Base-by-base conservation (phyloP, 2,329 filamentous ascomycete species). In the Fusarium mundagurra region DNA sequence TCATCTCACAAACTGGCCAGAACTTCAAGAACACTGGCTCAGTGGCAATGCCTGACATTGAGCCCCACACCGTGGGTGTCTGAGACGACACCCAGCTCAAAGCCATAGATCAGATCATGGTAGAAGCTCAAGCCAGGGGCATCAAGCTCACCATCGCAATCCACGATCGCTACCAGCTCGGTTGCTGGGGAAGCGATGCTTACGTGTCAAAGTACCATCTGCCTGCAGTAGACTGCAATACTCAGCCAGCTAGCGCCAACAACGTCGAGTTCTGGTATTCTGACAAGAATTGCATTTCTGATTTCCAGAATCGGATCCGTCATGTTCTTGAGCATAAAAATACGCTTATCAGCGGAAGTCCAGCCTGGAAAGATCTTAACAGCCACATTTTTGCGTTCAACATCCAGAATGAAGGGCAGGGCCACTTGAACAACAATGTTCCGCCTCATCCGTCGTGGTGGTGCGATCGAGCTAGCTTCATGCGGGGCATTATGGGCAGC, bases 281-380 rank as follows among this genome's bases (percentile, higher is more conserved):
- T 0, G 48, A 51, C 12, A 51, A 51, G 17, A 34, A 51, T 3
- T 51, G 48, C 2, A 51, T 51, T 6, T 33, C 48, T 0, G 48
- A 51, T 34, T 51, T 51, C 5, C 22, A 51, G 48, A 51, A 51
- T 14, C 48, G 48, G 0, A 51, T 51, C 8, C 48, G 48, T 11
- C 48, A 51, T 10, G 48, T 51, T 8, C 31, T 51, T 3, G 48
- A 51, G 4, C 48, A 51, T 5, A 51, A 34, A 22, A 51, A 51
- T 1, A 24, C 48, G 0, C 8, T 51, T 0, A 24, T 51, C 6
- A 24, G 48, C 17, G 48, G 48, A 8, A 51, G 48, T 20, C 48
- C 48, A 4, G 48, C 48, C 0, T 51, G 48, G 48, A 51, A 34
- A 20, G 31, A 51, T 2, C 4, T 51, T 1, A 34, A 0, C 6